These are phyloP conservation scores for Alternaria triticimaculans DNA, from an alignment of 2,329 filamentous ascomycete genomes.

Conservation along the genomic window DNA sequence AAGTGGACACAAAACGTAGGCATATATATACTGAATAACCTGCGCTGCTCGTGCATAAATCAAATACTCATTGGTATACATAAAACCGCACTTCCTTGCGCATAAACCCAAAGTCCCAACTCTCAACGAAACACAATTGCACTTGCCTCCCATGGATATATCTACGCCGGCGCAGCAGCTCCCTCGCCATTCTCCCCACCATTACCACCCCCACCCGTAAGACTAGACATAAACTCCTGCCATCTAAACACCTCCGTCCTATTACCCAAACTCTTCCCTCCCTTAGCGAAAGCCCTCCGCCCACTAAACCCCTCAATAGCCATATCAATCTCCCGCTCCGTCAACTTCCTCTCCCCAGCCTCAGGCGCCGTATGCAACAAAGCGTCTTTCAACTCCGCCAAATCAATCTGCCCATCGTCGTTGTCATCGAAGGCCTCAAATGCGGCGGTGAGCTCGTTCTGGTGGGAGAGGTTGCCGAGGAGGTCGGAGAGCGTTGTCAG, in stretches of 20 bases:
- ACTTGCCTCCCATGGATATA: neutral
- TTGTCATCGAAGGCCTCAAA: constrained; percentile 96
- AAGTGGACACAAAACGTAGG: too few species aligned
- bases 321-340: constrained; percentile 74
- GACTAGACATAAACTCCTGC: constrained; percentile 78
- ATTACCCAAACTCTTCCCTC: constrained; percentile 49
- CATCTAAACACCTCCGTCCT: constrained; percentile 92
- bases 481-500: constrained; percentile 80
- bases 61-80: neutral
- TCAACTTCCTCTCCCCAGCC: constrained; percentile 42
- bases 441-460: constrained; percentile 82
- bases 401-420: constrained; percentile 90
- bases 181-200: constrained; percentile 31
- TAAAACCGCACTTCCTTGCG: neutral
- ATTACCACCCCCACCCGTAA: constrained; percentile 47
- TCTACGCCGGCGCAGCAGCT: neutral
- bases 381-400: constrained; percentile 81
- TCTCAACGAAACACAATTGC: neutral
- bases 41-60: neutral
- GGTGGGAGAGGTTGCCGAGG: constrained; percentile 75
- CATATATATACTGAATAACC: too few species aligned
- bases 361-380: constrained; percentile 83
- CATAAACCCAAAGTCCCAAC: neutral
- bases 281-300: constrained; percentile 79
- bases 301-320: constrained; percentile 88